A percentile compares a stretch with the other conserved stretches of the same genome.
Evolutionary conservation across 495 filamentous ascomycete genomes (phyloP).

Genomic region (Podospora comata): DNA sequence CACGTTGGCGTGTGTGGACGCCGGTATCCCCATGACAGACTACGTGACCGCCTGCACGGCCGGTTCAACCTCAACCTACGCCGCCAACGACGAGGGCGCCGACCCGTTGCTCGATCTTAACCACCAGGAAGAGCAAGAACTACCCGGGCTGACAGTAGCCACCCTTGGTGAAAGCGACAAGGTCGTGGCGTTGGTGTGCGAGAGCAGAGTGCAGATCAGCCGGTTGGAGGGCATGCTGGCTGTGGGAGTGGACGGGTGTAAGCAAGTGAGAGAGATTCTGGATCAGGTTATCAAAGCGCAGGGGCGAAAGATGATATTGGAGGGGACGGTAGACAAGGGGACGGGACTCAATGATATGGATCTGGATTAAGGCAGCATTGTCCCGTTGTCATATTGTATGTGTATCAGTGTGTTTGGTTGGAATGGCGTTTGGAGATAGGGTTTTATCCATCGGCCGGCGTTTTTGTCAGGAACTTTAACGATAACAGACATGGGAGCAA

Average conservation of each 20-base stretch:
- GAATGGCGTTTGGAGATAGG: background rate
- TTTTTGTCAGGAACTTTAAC: background rate
- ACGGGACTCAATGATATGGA: conserved; percentile 44
- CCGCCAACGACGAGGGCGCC: conserved; percentile 60
- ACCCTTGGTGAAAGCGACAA: conserved; percentile 70
- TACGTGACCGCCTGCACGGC: conserved; percentile 86
- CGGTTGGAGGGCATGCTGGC: conserved; percentile 88
- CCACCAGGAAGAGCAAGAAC: conserved; percentile 78
- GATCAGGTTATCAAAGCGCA: conserved; percentile 65
- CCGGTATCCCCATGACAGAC: conserved; percentile 89
- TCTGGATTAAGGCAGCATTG: conserved; percentile 29
- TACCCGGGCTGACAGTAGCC: conserved; percentile 83
- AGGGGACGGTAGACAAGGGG: conserved; percentile 49
- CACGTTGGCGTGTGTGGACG: conserved; percentile 89
- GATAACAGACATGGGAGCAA: background rate
- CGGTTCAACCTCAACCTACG: conserved; percentile 67
- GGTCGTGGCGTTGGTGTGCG: conserved; percentile 76
- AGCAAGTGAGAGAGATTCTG: conserved; percentile 73
- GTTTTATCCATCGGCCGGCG: background rate
- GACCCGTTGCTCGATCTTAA: conserved; percentile 91
- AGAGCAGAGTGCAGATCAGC: conserved; percentile 72
- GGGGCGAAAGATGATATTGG: conserved; percentile 61
- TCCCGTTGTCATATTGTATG: background rate
- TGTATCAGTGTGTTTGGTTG: background rate
- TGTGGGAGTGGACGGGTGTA: conserved; percentile 88